Evolutionary conservation across 257 asterid genomes (phyloP).

Genomic region (Rauvolfia tetraphylla): DNA sequence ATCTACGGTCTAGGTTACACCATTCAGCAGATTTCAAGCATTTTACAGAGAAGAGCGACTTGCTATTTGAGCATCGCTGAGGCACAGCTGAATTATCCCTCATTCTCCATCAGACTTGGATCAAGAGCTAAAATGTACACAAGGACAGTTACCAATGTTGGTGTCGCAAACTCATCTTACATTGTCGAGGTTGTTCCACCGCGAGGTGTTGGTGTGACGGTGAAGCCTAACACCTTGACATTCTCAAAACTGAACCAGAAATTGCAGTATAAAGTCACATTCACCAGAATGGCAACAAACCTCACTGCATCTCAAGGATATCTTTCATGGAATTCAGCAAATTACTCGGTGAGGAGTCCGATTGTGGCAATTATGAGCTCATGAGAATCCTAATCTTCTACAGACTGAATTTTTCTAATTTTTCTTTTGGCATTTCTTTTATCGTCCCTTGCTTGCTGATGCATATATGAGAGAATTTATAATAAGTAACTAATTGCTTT

Average conservation of each 20-base stretch:
- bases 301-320: not conserved
- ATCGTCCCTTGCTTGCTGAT: too few relatives aligned
- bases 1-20: slow-evolving; percentile 2
- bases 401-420: too few relatives aligned
- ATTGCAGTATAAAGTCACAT: not conserved
- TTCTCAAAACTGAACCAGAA: slow-evolving; percentile 6
- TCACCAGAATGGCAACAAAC: not conserved
- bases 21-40: not conserved
- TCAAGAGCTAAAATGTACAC: slow-evolving; percentile 1
- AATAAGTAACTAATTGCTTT: too few relatives aligned
- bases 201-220: not conserved
- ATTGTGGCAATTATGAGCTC: not conserved
- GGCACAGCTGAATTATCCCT: slow-evolving; percentile 12
- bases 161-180: not conserved
- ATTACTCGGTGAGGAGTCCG: slow-evolving; percentile 5
- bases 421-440: too few relatives aligned
- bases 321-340: slow-evolving; percentile 6
- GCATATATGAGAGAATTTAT: too few relatives aligned
- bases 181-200: not conserved
- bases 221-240: not conserved
- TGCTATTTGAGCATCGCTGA: slow-evolving; percentile 13
- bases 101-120: slow-evolving; percentile 10
- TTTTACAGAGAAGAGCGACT: slow-evolving; percentile 2
- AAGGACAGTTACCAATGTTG: slow-evolving; percentile 4
- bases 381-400: not conserved